phyloP scores from a whole-genome alignment of 306 rosid species.

The Pueraria montana region DNA sequence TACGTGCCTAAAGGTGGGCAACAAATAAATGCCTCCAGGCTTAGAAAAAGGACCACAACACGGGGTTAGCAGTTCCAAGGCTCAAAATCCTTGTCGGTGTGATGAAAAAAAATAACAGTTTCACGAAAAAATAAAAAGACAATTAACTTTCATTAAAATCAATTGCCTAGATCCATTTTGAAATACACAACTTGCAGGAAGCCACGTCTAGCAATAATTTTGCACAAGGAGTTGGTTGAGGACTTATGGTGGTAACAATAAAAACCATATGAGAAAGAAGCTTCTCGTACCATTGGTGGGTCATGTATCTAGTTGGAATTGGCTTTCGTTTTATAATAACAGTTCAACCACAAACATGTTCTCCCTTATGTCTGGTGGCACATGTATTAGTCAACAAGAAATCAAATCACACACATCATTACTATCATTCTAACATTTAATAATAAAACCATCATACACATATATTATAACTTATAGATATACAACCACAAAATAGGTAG shows the following conservation, averaged over 20 bases:
- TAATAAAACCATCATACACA: not conserved
- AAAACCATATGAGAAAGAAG: not conserved
- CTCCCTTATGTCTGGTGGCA: not conserved
- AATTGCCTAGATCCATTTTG: not conserved
- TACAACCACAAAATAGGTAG: conserved; percentile 4
- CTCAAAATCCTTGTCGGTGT: not conserved
- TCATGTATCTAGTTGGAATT: conserved; percentile 2
- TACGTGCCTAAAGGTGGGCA: conserved; percentile 6
- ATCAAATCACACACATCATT: not conserved
- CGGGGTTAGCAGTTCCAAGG: not conserved
- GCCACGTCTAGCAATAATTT: not conserved
- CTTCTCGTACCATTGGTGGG: not conserved
- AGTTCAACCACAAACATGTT: conserved; percentile 8
- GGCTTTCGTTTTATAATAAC: not conserved
- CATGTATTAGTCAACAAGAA: conserved; percentile 4
- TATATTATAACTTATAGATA: not conserved
- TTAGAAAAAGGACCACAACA: conserved; percentile 9
- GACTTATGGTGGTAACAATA: not conserved
- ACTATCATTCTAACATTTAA: not conserved
- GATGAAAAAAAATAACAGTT: not conserved
- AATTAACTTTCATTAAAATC: not conserved
- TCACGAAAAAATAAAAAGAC: not conserved
- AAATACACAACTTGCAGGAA: not conserved
- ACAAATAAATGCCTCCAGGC: not conserved
- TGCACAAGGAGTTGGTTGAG: not conserved